Evolutionary conservation across 257 asterid species (phyloP).

Genomic region (Penstemon barbatus): DNA sequence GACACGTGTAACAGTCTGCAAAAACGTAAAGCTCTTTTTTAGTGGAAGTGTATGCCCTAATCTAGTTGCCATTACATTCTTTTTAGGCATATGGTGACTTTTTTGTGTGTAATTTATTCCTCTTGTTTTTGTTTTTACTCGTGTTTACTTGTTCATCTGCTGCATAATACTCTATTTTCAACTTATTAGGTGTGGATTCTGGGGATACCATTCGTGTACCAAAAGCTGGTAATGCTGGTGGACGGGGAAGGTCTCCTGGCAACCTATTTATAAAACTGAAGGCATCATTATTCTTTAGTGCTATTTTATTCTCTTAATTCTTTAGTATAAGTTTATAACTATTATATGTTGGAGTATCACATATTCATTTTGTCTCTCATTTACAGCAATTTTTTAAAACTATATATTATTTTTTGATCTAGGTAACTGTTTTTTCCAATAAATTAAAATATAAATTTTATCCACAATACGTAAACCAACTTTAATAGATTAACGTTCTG

Average conservation of each 20-base stretch:
- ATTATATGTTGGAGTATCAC: conserved; percentile 15
- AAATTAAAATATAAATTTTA: background rate
- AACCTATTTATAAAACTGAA: conserved; percentile 67
- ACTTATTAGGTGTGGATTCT: conserved; percentile 73
- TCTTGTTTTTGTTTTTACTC: background rate
- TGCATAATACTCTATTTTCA: conserved; percentile 14
- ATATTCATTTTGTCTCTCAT: conserved; percentile 4
- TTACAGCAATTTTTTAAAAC: background rate
- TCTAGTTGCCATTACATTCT: background rate
- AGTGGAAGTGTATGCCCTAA: background rate
- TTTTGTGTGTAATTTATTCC: background rate
- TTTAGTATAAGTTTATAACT: conserved; percentile 4
- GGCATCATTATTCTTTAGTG: conserved; percentile 39
- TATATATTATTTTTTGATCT: background rate
- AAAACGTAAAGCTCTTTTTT: background rate
- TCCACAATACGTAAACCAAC: background rate
- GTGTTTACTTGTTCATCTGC: conserved; percentile 9
- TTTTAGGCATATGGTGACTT: background rate
- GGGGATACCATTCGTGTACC: conserved; percentile 84
- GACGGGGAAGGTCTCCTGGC: conserved; percentile 67
- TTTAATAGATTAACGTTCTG: conserved; percentile 5
- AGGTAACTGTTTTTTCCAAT: conserved; percentile 1
- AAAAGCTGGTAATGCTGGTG: conserved; percentile 79
- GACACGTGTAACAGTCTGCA: background rate
- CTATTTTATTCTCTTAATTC: conserved; percentile 15